Evolutionary conservation across 1,284 basidiomycete species (phyloP).

Genomic region (Ceratorhiza oryzae-sativae): DNA sequence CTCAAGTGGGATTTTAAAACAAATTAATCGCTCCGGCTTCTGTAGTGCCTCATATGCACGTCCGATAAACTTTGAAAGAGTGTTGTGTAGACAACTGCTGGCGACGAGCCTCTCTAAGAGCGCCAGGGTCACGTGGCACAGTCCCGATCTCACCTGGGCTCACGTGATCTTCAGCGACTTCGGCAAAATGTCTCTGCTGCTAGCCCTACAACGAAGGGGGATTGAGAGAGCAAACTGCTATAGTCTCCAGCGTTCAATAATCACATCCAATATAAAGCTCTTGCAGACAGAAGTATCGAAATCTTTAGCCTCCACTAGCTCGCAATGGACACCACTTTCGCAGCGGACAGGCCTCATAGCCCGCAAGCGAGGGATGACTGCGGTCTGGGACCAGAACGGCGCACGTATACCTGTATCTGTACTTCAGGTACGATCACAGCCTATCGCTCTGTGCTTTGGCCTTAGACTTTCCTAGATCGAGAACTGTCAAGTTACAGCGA

Average conservation of each 20-base stretch:
- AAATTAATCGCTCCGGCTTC: no score
- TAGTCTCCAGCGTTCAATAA: slow-evolving; percentile 8
- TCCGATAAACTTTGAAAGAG: no score
- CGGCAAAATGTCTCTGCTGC: slow-evolving; percentile 12
- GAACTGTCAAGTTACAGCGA: slow-evolving; percentile 84
- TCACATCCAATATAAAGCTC: background rate
- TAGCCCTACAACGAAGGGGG: background rate
- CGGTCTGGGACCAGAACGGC: slow-evolving; percentile 91
- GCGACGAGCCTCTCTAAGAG: background rate
- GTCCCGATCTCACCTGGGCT: background rate
- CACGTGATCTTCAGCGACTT: slow-evolving; percentile 20
- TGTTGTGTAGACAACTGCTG: no score
- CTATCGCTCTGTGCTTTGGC: slow-evolving; percentile 39
- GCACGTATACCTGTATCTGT: slow-evolving; percentile 90
- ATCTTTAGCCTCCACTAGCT: slow-evolving; percentile 26
- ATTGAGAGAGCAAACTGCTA: background rate
- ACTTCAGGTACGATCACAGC: slow-evolving; percentile 74
- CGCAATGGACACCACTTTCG: slow-evolving; percentile 81
- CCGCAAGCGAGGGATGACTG: slow-evolving; percentile 95
- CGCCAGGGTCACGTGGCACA: background rate
- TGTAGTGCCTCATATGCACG: no score
- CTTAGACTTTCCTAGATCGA: slow-evolving; percentile 62
- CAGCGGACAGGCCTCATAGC: slow-evolving; percentile 94
- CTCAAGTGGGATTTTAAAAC: no score
- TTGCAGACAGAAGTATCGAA: background rate